Evolutionary conservation across 345 rosid species (phyloP), one percentile per base, ranked within the genome.

Genomic region (Pugionium cornutum): DNA sequence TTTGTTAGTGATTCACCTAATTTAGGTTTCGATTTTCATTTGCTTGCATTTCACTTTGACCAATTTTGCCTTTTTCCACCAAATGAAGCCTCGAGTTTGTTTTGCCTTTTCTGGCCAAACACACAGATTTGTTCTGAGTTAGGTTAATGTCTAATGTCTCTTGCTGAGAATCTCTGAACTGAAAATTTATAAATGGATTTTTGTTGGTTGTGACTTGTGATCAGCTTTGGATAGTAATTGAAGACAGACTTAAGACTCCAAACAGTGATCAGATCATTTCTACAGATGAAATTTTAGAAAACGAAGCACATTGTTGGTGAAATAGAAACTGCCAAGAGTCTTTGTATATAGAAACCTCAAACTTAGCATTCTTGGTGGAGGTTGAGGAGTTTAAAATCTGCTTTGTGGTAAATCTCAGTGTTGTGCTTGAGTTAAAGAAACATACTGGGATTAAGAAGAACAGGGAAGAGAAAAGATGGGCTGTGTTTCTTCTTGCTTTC

Each of bases 401-500:
- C 18, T 18, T 18, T 18, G 18, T 18, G 18, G 18, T 18, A 18
- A 18, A 18, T 18, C 18, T 18, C 18, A 18, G 18, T 18, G 0
- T 18, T 18, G 18, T 18, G 18, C 27, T 27, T 18, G 53, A 46
- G 58, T 39, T 49, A 35, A 66, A 47, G 33, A 26, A 49, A 30
- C 39, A 67, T 50, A 10, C 18, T 18, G 18, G 18, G 18, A 18
- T 18, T 18, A 37, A 56, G 47, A 46, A 58, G 69, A 92, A 72
- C 72, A 58, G 71, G 49, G 64, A 65, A 79, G 68, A 51, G 18
- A 57, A 58, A 63, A 56, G 76, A 94, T 92, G 97, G 98, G 98
- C 46, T 59, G 94, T 72, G 86, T 83, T 75, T 83, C 96, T 75
- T 86, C 91, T 83, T 92, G 98, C 76, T 71, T 89, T 65, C 87